Conservation (phyloP, 2,329 filamentous ascomycete species). For the Didymella keratinophila region DNA sequence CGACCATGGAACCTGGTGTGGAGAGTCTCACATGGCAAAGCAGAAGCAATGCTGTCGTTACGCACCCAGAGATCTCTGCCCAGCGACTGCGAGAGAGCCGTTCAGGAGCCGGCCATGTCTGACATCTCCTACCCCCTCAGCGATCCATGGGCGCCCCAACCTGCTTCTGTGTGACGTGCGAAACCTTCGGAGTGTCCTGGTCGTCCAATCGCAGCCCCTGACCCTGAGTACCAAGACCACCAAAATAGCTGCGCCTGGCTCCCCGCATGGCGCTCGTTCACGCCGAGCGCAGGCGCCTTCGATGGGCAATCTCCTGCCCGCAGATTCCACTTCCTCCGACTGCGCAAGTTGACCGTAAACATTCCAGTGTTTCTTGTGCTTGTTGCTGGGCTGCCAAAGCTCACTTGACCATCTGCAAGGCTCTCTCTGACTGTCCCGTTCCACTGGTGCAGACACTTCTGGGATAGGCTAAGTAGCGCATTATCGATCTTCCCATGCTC, state of each 20-base stretch:
- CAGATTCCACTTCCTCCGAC: constrained; percentile 4
- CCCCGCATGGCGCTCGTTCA: constrained; percentile 24
- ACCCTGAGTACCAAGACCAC: constrained; percentile 14
- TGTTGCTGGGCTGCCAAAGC: constrained; percentile 5
- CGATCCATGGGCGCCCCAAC: constrained; percentile 17
- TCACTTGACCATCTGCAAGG: constrained; percentile 1
- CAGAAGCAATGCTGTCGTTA: not conserved
- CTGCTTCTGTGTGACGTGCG: constrained; percentile 17
- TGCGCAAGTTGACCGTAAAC: constrained; percentile 6
- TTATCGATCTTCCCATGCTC: constrained; percentile 36
- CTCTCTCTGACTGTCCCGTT: constrained; percentile 2
- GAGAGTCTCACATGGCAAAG: constrained; percentile 14
- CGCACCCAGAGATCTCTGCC: constrained; percentile 4
- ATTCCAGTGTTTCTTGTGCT: constrained; percentile 11
- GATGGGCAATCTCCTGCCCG: constrained; percentile 20
- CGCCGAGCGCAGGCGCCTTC: constrained; percentile 17
- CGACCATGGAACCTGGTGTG: constrained; percentile 7
- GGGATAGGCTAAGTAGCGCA: constrained; percentile 38
- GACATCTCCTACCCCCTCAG: constrained; percentile 13
- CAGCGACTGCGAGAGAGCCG: not conserved
- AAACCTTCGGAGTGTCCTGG: constrained; percentile 11
- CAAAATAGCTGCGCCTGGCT: constrained; percentile 22
- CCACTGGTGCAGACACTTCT: constrained; percentile 31
- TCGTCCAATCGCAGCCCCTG: constrained; percentile 17
- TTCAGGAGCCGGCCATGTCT: constrained; percentile 25